Base-by-base conservation (phyloP, 1,284 basidiomycete species). In the Tilletia horrida region DNA sequence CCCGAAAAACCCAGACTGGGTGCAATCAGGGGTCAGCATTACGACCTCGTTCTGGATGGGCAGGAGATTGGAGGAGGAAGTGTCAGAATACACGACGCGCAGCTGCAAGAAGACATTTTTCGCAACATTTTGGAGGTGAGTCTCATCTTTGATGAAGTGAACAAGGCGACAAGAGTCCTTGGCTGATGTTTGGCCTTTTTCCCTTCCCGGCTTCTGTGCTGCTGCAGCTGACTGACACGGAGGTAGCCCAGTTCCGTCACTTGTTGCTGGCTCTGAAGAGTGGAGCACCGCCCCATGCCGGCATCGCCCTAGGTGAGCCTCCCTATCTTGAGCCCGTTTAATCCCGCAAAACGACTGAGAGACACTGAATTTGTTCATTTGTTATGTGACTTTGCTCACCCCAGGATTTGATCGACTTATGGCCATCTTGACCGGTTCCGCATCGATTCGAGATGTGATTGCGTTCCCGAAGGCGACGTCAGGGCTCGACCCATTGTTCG, bases 221-320 rank as follows among this genome's bases (percentile, higher is more conserved):
- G 50, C 50, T n/a, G 35, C 77, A 94, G 91, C 84, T 96, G 66
- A 85, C 85, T 67, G 86, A 88, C 59, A 78, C 85, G 59, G 93
- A 96, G 82, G 86, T 87, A 68, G 83, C 84, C 2, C 87, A 91
- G 1, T 97, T 97, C 83, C 83, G 85, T 52, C 93, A 94, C 76
- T 86, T 97, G 6, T 83, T 96, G 35, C 88, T 91, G 75, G 94
- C 93, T 3, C 85, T 97, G 64, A 85, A 85, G 74, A 91, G 88
- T 81, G 93, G 93, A 67, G 93, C 94, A 7, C 94, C 93, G 13
- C 93, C 93, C 69, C 93, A 97, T 83, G 93, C 90, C n/a, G 93
- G 93, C 50, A 91, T 97, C 66, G 93, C 93, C 72, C 69, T 83
- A 18, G 72, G 63, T 64, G 29, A 27, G 63, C 21, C 59, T 16